These are phyloP conservation scores for Trichophyton equinum DNA, from an alignment of 2,329 filamentous ascomycete genomes.

Conservation along the genomic window DNA sequence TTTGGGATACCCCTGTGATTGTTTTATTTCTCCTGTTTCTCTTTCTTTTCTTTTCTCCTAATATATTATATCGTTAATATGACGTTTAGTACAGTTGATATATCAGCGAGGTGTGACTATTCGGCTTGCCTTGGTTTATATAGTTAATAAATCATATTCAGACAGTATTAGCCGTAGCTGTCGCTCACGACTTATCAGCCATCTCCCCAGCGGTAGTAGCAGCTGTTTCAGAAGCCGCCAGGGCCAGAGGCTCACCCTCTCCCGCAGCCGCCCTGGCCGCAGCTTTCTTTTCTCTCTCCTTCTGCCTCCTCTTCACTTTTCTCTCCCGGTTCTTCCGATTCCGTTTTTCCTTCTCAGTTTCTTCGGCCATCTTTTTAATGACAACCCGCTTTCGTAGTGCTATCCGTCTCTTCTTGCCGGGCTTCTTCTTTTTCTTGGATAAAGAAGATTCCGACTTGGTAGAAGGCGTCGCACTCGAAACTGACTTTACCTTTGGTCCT, in stretches of 20 bases:
- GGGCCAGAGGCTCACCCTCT: not conserved
- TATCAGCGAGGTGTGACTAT: not conserved
- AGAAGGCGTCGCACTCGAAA: conserved; percentile 16
- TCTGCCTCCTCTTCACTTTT: conserved; percentile 14
- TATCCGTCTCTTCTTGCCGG: conserved; percentile 32
- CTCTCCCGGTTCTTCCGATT: conserved; percentile 15
- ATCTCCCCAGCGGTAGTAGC: not conserved
- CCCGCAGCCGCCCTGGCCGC: conserved; percentile 1
- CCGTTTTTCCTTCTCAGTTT: conserved; percentile 14
- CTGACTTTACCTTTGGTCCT: conserved; percentile 12
- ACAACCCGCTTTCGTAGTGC: conserved; percentile 26
- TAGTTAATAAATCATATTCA: not conserved
- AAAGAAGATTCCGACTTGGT: conserved; percentile 4
- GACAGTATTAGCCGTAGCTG: not conserved
- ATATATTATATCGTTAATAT: not conserved
- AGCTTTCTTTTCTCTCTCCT: conserved; percentile 15
- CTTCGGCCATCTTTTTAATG: conserved; percentile 18
- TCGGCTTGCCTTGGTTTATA: not conserved
- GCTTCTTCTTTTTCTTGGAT: conserved; percentile 24
- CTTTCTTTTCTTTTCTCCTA: not conserved
- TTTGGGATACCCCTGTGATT: conserved; percentile 2
- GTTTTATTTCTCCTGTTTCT: not conserved
- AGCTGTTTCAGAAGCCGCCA: not conserved
- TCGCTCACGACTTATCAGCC: not conserved
- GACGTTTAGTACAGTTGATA: not conserved